Evolutionary conservation across 352 stramenopile genomes (phyloP), one percentile per base, ranked within the genome.

Genomic region (Phytopythium vexans): DNA sequence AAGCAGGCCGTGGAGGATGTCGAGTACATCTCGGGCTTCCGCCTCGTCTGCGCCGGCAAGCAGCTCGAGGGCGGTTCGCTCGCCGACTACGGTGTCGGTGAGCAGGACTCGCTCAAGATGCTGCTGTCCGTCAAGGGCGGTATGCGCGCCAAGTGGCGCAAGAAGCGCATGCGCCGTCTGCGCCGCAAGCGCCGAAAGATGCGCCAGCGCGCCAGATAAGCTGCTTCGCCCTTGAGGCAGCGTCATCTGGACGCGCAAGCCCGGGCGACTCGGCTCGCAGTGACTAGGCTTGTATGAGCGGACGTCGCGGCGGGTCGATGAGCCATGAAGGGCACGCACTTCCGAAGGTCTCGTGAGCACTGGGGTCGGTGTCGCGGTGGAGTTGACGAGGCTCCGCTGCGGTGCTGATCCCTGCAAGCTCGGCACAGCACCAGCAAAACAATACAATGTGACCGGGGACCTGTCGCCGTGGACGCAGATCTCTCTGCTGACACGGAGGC

Each of bases 171-270:
- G 94, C 91, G 96, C 61, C 95, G 96, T 70, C 88, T 99, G 63
- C 92, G 96, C 70, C 90, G 96, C 74, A 99, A 99, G 91, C 92
- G 96, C 74, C 76, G 96, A 76, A 99, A 99, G 95, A 99, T 99
- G 96, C 92, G 96, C 77, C 94, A 98, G 88, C 95, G 96, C 81
- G 96, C 96, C 68, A 97, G 95, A 94, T 99, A 98, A 97, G 82
- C 76, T 44, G 47, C 27, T 11, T 16, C n/a, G 3, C 36, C 27
- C 39, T 32, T 38, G 47, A 53, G 39, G 39, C 42, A 36, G 7
- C 47, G 36, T 16, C 47, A 44, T 16, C 6, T 45, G 47, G 47
- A 37, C 47, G 47, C 47, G 47, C 47, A 34, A 53, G 11, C 47
- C 35, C 47, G 12, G 10, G 36, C 36, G 47, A 11, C 16, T 34